Percentiles rank a stretch among this genome's conserved stretches.
These are phyloP conservation scores for Sordariomycetes sp. DNA, from an alignment of 2,329 filamentous ascomycete species.

Conservation along the genomic window DNA sequence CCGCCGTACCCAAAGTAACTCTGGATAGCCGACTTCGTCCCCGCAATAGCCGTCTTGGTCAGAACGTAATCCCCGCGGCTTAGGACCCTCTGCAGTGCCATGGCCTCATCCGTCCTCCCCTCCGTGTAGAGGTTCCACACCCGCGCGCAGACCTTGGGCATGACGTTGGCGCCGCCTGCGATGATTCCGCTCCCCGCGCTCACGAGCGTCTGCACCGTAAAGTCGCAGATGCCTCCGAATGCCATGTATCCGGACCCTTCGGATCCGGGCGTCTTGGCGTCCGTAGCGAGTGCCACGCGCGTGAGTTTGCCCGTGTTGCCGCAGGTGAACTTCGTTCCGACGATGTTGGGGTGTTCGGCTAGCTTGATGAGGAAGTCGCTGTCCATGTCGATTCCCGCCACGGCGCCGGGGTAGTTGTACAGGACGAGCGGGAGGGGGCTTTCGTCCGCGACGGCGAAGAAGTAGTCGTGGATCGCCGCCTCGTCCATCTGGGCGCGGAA, in stretches of 20 bases:
- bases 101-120: constrained; percentile 63
- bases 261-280: constrained; percentile 52
- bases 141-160: constrained; percentile 68
- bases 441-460: constrained; percentile 58
- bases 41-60: constrained; percentile 70
- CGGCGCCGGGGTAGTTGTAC: constrained; percentile 86
- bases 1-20: constrained; percentile 73
- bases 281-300: constrained; percentile 59
- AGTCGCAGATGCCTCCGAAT: constrained; percentile 79
- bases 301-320: constrained; percentile 84
- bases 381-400: constrained; percentile 80
- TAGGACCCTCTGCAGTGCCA: constrained; percentile 63
- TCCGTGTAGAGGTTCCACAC: constrained; percentile 65
- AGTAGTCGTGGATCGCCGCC: constrained; percentile 60
- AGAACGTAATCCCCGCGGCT: constrained; percentile 71
- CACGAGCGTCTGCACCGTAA: constrained; percentile 68
- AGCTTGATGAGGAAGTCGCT: constrained; percentile 74
- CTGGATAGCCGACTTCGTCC: constrained; percentile 76
- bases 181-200: constrained; percentile 76
- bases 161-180: constrained; percentile 72
- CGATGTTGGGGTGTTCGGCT: constrained; percentile 68
- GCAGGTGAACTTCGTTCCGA: constrained; percentile 86
- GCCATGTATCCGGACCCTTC: constrained; percentile 64
- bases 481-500: constrained; percentile 69
- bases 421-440: constrained; percentile 68